Percentiles rank a stretch among this genome's conserved stretches.
Conservation (phyloP, 2,329 filamentous ascomycete species). For the Ciborinia camelliae region DNA sequence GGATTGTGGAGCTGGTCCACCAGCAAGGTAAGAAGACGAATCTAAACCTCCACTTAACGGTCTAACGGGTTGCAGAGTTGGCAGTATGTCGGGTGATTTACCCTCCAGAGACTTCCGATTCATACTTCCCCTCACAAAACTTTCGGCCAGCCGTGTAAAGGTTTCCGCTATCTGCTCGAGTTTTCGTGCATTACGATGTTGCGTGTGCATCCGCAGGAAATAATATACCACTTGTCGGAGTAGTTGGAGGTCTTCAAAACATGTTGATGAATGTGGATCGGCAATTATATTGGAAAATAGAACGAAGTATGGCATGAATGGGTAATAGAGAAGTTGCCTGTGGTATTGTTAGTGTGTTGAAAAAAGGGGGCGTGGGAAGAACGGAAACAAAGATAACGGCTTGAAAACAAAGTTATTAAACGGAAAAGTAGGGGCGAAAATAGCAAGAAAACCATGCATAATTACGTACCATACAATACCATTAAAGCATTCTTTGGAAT, state of each 20-base stretch:
- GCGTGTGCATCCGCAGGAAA: slow-evolving; percentile 22
- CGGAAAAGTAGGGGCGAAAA: background rate
- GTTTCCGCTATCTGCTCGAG: slow-evolving; percentile 21
- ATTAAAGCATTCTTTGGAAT: slow-evolving; percentile 22
- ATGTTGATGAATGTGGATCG: slow-evolving; percentile 13
- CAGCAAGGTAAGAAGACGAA: background rate
- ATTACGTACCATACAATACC: slow-evolving; percentile 24
- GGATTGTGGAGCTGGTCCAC: background rate
- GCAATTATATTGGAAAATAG: slow-evolving; percentile 23
- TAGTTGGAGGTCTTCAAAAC: slow-evolving; percentile 19
- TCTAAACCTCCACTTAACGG: background rate
- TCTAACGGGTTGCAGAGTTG: background rate
- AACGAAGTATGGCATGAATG: slow-evolving; percentile 24
- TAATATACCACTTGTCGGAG: slow-evolving; percentile 20
- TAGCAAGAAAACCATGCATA: background rate
- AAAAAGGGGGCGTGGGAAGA: no score
- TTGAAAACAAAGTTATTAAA: background rate
- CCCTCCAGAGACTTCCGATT: background rate
- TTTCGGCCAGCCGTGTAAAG: slow-evolving; percentile 19
- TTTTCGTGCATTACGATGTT: slow-evolving; percentile 18
- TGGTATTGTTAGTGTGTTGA: background rate
- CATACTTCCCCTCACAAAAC: slow-evolving; percentile 19
- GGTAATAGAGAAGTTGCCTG: slow-evolving; percentile 26
- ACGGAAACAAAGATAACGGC: background rate
- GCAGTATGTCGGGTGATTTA: background rate